phyloP scores from a whole-genome alignment of 495 filamentous ascomycete species.

The Penicillium coffeae region DNA sequence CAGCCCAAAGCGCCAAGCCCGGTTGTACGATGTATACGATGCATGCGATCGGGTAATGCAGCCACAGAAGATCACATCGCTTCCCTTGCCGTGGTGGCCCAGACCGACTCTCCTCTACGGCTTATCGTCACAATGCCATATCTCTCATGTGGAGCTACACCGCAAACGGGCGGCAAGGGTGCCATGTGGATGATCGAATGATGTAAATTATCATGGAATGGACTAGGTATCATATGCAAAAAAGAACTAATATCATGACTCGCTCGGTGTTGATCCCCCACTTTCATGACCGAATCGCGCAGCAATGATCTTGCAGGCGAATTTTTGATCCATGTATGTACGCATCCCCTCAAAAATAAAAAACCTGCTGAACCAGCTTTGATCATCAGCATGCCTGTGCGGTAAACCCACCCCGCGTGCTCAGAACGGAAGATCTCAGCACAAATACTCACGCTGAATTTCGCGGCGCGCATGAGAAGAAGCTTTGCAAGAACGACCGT shows the following conservation, averaged over 20 bases:
- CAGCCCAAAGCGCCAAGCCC: background rate
- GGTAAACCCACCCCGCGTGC: too few species aligned
- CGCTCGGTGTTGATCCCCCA: background rate
- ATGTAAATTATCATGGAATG: background rate
- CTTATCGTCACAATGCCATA: background rate
- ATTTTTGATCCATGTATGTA: background rate
- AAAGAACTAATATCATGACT: background rate
- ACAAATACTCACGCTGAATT: background rate
- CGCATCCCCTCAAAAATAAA: background rate
- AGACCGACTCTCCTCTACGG: too few species aligned
- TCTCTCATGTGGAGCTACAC: background rate
- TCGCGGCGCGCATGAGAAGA: background rate
- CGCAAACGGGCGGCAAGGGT: background rate
- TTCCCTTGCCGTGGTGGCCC: too few species aligned
- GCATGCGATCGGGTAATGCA: background rate
- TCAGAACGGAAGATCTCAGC: too few species aligned
- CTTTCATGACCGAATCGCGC: conserved; percentile 1
- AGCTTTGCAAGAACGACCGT: too few species aligned
- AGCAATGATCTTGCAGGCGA: background rate
- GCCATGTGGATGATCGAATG: background rate
- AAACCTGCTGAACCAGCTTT: too few species aligned
- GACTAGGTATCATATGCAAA: background rate
- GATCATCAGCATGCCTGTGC: too few species aligned
- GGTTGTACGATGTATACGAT: background rate
- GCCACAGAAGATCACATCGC: background rate